A percentile compares a stretch with the other conserved stretches of the same genome.
Evolutionary conservation across 257 asterid genomes (phyloP).

Genomic region (Lantana camara): DNA sequence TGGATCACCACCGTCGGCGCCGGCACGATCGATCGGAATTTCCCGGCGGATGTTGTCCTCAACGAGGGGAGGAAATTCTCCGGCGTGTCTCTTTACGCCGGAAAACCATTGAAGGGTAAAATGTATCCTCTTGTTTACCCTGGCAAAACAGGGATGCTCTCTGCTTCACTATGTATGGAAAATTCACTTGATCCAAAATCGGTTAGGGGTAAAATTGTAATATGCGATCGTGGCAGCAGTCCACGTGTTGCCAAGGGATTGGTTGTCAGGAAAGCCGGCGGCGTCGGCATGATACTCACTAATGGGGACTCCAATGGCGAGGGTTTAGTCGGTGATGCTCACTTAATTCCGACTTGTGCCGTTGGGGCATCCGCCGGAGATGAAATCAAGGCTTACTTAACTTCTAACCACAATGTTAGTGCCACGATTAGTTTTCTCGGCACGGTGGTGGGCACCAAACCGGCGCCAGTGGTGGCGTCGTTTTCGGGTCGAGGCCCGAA

Average conservation of each 20-base stretch:
- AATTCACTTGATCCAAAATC: slow-evolving; percentile 55
- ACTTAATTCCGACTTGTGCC: slow-evolving; percentile 74
- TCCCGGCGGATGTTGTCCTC: slow-evolving; percentile 68
- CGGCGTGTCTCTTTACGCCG: slow-evolving; percentile 78
- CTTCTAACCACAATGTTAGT: slow-evolving; percentile 34
- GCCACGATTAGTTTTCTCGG: slow-evolving; percentile 69
- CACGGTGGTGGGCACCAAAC: slow-evolving; percentile 67
- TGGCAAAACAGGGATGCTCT: slow-evolving; percentile 65
- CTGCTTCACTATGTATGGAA: slow-evolving; percentile 82
- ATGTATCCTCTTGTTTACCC: slow-evolving; percentile 70
- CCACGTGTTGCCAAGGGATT: slow-evolving; percentile 82
- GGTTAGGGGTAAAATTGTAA: slow-evolving; percentile 68
- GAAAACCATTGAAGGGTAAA: slow-evolving; percentile 51
- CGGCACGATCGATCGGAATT: slow-evolving; percentile 76
- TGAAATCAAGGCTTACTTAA: slow-evolving; percentile 58
- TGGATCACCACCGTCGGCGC: slow-evolving; percentile 92
- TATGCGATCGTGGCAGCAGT: slow-evolving; percentile 84
- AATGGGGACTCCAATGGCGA: slow-evolving; percentile 74
- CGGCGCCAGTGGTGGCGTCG: slow-evolving; percentile 91
- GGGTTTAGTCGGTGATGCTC: slow-evolving; percentile 87
- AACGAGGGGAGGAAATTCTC: slow-evolving; percentile 58
- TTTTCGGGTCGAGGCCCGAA: slow-evolving; percentile 85
- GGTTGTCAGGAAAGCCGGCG: slow-evolving; percentile 78
- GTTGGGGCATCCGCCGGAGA: slow-evolving; percentile 66
- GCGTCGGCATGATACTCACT: slow-evolving; percentile 77